Conservation (phyloP, 164 flowering plant genomes). For the Umbilicus rupestris region DNA sequence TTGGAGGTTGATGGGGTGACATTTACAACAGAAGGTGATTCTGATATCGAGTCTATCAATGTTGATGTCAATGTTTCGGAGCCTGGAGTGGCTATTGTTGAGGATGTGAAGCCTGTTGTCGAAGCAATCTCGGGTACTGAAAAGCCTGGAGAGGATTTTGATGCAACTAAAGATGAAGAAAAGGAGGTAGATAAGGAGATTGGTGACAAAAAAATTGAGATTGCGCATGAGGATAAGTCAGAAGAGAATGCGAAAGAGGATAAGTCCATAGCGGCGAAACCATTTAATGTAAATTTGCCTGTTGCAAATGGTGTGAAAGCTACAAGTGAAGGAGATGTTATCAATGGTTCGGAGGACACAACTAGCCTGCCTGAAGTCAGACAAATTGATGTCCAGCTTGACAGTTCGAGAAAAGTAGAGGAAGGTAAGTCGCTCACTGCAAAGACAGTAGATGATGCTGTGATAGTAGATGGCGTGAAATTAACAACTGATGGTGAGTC, state of each 20-base stretch:
- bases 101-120: background rate
- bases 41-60: constrained; percentile 11
- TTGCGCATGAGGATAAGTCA: background rate
- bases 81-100: constrained; percentile 9
- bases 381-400: background rate
- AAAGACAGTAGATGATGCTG: constrained; percentile 10
- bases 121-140: background rate
- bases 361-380: background rate
- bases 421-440: background rate
- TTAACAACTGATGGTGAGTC: constrained; percentile 20
- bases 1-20: constrained; percentile 5
- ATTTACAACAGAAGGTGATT: constrained; percentile 2
- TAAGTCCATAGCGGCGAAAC: background rate
- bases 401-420: background rate
- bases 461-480: constrained; percentile 14
- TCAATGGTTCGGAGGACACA: background rate
- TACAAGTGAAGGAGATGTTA: background rate
- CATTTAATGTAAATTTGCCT: background rate
- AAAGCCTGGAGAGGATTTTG: background rate
- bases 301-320: background rate
- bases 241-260: background rate
- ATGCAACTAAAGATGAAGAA: background rate
- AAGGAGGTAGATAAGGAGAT: too few species aligned
- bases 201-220: background rate
- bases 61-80: background rate